Conservation (phyloP, 2,329 filamentous ascomycete genomes). For the Colletotrichum coccodes region DNA sequence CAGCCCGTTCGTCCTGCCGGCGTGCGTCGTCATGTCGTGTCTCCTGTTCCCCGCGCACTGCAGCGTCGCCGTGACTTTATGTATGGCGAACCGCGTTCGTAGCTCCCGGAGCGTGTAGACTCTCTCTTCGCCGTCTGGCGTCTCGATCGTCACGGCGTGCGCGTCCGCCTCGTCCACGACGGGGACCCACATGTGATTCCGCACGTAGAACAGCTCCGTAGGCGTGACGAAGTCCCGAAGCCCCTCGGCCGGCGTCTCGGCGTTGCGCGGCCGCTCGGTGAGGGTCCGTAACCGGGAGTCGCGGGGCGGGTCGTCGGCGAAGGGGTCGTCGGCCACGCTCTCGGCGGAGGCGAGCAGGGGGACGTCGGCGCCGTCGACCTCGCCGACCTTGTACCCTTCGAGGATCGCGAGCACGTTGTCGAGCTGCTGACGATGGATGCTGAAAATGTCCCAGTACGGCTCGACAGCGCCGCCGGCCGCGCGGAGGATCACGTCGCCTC, state of each 20-base stretch:
- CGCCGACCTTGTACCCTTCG: conserved; percentile 57
- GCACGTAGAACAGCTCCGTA: conserved; percentile 55
- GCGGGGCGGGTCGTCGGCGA: conserved; percentile 52
- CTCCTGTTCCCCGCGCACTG: conserved; percentile 61
- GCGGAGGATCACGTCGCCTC: conserved; percentile 60
- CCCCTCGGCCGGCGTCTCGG: conserved; percentile 55
- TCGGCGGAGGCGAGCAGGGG: conserved; percentile 46
- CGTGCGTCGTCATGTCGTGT: conserved; percentile 53
- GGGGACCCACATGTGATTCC: conserved; percentile 61
- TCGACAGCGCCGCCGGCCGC: conserved; percentile 60
- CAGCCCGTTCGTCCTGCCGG: conserved; percentile 55
- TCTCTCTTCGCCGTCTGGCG: conserved; percentile 52
- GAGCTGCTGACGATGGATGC: conserved; percentile 60
- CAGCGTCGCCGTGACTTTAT: conserved; percentile 55
- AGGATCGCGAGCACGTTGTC: conserved; percentile 55
- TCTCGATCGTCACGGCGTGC: conserved; percentile 52
- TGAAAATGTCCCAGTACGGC: conserved; percentile 63
- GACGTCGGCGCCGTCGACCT: conserved; percentile 46
- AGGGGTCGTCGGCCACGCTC: conserved; percentile 55
- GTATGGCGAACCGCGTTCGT: conserved; percentile 52
- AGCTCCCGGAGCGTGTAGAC: conserved; percentile 54
- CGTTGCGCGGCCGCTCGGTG: conserved; percentile 59
- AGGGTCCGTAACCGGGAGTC: conserved; percentile 51
- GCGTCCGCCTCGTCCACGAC: conserved; percentile 43
- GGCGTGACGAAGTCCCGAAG: conserved; percentile 55